phyloP scores from a whole-genome alignment of 73 alveolate species.

The Blepharisma japonicum region DNA sequence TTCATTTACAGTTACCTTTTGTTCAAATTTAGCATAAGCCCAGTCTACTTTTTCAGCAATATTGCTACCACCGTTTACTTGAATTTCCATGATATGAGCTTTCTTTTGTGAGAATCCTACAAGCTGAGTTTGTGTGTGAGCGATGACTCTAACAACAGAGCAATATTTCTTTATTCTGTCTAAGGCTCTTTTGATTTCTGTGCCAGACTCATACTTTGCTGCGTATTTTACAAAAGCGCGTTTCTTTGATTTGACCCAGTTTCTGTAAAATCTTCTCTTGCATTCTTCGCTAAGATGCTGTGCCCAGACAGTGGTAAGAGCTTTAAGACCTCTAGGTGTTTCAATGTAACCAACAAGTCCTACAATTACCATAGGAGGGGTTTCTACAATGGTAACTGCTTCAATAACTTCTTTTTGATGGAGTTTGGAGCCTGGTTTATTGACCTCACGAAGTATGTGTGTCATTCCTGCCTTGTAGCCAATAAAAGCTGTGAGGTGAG shows the following conservation, averaged over 20 bases:
- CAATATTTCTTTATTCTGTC: slow-evolving; percentile 97
- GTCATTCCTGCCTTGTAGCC: slow-evolving; percentile 99
- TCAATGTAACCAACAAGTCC: slow-evolving; percentile 99
- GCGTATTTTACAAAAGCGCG: slow-evolving; percentile 99
- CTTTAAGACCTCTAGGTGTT: slow-evolving; percentile 99
- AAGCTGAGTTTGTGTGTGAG: slow-evolving; percentile 96
- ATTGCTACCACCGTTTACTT: slow-evolving; percentile 95
- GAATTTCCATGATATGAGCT: slow-evolving; percentile 99
- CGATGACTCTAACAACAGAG: slow-evolving; percentile 97
- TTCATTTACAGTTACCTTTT: slow-evolving; percentile 92
- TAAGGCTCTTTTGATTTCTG: slow-evolving; percentile 70
- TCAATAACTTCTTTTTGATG: slow-evolving; percentile 99
- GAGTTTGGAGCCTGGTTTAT: slow-evolving; percentile 96
- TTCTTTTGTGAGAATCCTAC: slow-evolving; percentile 93
- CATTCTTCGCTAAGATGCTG: slow-evolving; percentile 96
- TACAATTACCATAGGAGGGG: slow-evolving; percentile 98
- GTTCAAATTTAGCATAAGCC: slow-evolving; percentile 93
- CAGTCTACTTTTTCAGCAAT: slow-evolving; percentile 91
- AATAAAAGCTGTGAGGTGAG: slow-evolving; percentile 98
- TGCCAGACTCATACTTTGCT: slow-evolving; percentile 37
- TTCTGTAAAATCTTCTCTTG: slow-evolving; percentile 98
- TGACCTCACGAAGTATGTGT: slow-evolving; percentile 98
- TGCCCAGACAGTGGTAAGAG: slow-evolving; percentile 99
- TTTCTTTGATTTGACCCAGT: slow-evolving; percentile 93
- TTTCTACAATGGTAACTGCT: slow-evolving; percentile 98